Evolutionary conservation across 208 protist species (phyloP), one percentile per base, ranked within the genome.

Genomic region (Wallacemonas sp.): DNA sequence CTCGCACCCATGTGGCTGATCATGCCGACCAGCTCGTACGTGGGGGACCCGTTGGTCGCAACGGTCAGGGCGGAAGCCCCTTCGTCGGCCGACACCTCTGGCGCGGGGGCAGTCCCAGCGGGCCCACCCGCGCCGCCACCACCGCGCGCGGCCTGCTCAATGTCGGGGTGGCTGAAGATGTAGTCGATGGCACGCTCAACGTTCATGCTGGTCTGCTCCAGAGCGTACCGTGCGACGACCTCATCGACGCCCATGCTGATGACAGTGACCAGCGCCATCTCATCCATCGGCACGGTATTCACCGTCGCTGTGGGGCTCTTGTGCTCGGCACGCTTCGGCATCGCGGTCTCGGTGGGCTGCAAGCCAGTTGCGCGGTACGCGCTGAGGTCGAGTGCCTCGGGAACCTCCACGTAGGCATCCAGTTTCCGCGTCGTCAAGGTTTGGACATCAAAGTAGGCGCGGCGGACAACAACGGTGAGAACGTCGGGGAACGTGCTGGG

Each of bases 131-230:
- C 49, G 39, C 28, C 32, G n/a, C 39, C 49, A 2, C 23, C 70
- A 22, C 49, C 57, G 16, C 32, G 64, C 46, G 75, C 64, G 61
- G 89, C 76, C 26, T 54, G 52, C n/a, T 68, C 68, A 61, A 93
- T 89, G 57, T 98, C 82, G 2, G 88, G 78, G 70, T 97, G 97
- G 65, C 81, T 97, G 72, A 99, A 98, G 63, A 99, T 79, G 90
- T 98, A 99, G 57, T 99, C 97, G 12, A 97, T 79, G 25, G 98
- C 97, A 23, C 96, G 80, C 79, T 99, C 97, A 0, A 96, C 79
- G 70, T 98, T 92, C 86, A 91, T 90, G 62, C 79, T 76, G 3
- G 95, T 98, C 61, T 92, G 70, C 39, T 74, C 64, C 26, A 99
- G 80, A 7, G 95, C 95, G 57, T 91, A 87, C 33, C 68, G 48